A percentile compares a stretch with the other conserved stretches of the same genome.
Evolutionary conservation across 176 grass and related monocot genomes (phyloP).

Genomic region (Zizania latifolia): DNA sequence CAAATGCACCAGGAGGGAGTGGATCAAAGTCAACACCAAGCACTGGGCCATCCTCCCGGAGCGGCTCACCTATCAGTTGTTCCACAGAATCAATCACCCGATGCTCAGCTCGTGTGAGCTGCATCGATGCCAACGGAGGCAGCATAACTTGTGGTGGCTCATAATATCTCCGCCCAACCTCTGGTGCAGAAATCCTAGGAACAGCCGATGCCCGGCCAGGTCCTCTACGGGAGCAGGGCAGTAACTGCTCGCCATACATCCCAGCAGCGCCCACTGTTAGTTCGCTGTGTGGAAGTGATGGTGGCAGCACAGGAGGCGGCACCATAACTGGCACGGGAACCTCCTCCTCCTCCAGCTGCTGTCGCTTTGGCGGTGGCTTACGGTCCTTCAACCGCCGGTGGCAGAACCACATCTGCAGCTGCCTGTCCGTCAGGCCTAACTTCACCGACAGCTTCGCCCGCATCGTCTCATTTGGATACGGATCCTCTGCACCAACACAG

Average conservation of each 20-base stretch:
- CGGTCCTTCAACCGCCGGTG: slow-evolving; percentile 85
- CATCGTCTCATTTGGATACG: slow-evolving; percentile 54
- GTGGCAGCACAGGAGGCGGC: slow-evolving; percentile 32
- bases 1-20: slow-evolving; percentile 85
- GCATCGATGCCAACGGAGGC: slow-evolving; percentile 25
- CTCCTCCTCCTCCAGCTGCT: slow-evolving; percentile 52
- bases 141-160: slow-evolving; percentile 43
- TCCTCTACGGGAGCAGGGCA: slow-evolving; percentile 29
- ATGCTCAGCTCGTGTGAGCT: slow-evolving; percentile 34
- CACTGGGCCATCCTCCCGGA: slow-evolving; percentile 78
- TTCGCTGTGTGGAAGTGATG: slow-evolving; percentile 36
- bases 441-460: slow-evolving; percentile 61
- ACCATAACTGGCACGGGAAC: slow-evolving; percentile 23
- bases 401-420: slow-evolving; percentile 99
- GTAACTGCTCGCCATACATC: slow-evolving; percentile 7
- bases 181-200: slow-evolving; percentile 54
- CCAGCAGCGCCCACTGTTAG: slow-evolving; percentile 15
- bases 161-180: slow-evolving; percentile 54
- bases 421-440: slow-evolving; percentile 67
- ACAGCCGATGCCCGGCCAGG: slow-evolving; percentile 49
- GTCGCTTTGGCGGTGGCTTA: slow-evolving; percentile 42
- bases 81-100: slow-evolving; percentile 52
- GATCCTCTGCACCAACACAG: slow-evolving; percentile 53
- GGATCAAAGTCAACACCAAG: slow-evolving; percentile 85
- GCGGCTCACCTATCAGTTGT: slow-evolving; percentile 51